These are phyloP conservation scores for Lepidopterella palustris DNA, from an alignment of 495 filamentous ascomycete species.

Conservation along the genomic window DNA sequence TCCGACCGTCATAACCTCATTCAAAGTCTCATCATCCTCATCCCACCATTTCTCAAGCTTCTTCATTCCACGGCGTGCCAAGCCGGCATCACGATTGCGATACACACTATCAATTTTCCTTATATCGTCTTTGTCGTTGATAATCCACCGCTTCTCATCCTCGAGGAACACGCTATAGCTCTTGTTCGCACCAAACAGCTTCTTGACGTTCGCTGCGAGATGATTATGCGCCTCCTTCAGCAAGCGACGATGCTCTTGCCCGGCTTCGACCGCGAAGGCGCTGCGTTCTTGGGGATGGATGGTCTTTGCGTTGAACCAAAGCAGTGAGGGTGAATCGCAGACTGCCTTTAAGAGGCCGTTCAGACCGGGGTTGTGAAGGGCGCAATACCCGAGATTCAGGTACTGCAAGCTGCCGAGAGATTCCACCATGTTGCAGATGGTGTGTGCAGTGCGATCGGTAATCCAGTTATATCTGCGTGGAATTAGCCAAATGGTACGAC, in stretches of 20 bases:
- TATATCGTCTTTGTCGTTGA: slow-evolving; percentile 34
- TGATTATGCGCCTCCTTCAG: slow-evolving; percentile 5
- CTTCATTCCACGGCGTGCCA: slow-evolving; percentile 33
- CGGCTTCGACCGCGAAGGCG: slow-evolving; percentile 5
- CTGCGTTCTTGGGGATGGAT: slow-evolving; percentile 11
- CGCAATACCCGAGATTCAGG: slow-evolving; percentile 13
- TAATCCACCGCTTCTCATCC: slow-evolving; percentile 34
- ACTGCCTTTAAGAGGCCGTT: slow-evolving; percentile 8
- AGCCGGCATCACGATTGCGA: slow-evolving; percentile 37
- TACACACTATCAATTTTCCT: slow-evolving; percentile 41
- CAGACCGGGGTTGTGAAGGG: slow-evolving; percentile 11
- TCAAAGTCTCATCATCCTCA: slow-evolving; percentile 24
- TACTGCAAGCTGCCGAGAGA: slow-evolving; percentile 4
- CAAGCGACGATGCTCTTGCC: slow-evolving; percentile 13
- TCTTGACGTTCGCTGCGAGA: slow-evolving; percentile 29
- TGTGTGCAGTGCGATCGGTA: slow-evolving; percentile 7
- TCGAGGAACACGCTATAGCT: slow-evolving; percentile 27
- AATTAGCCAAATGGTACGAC: background rate
- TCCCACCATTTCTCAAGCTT: slow-evolving; percentile 33
- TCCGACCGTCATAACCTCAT: slow-evolving; percentile 12
- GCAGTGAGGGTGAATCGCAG: slow-evolving; percentile 2
- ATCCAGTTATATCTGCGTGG: slow-evolving; percentile 22
- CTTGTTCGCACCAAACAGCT: slow-evolving; percentile 20
- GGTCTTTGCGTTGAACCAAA: slow-evolving; percentile 20
- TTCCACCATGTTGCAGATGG: slow-evolving; percentile 11